These are phyloP conservation scores for Pythium brachiatum DNA, from an alignment of 352 stramenopile species.

Conservation along the genomic window DNA sequence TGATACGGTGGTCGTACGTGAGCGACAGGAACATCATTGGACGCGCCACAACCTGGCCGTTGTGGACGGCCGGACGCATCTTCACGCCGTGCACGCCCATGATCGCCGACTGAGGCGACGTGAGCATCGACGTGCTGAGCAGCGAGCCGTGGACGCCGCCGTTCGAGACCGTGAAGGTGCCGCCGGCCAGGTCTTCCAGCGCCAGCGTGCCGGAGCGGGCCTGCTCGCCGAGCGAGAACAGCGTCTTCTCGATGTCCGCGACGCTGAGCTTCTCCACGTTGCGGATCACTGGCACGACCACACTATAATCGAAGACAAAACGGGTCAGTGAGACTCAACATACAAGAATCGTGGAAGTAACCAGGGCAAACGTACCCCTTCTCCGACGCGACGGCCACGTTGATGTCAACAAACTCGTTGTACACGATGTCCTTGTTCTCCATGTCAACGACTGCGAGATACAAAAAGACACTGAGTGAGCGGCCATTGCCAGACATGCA, in stretches of 20 bases:
- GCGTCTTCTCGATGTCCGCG: slow-evolving; percentile 95
- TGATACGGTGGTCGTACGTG: slow-evolving; percentile 99
- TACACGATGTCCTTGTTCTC: slow-evolving; percentile 98
- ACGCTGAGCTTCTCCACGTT: slow-evolving; percentile 97
- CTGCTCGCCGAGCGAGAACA: slow-evolving; percentile 87
- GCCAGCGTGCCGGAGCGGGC: slow-evolving; percentile 63
- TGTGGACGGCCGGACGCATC: slow-evolving; percentile 91
- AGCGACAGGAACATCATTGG: slow-evolving; percentile 99
- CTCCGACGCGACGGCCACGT: slow-evolving; percentile 95
- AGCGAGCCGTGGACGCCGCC: slow-evolving; percentile 96
- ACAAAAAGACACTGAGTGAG: slow-evolving; percentile 10
- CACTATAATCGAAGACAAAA: slow-evolving; percentile 35
- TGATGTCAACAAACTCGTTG: slow-evolving; percentile 98
- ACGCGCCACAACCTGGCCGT: slow-evolving; percentile 93
- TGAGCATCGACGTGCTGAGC: slow-evolving; percentile 99
- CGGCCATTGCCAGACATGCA: neutral
- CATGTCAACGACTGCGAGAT: slow-evolving; percentile 92
- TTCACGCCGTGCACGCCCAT: slow-evolving; percentile 98
- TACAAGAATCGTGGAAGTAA: neutral
- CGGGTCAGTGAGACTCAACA: neutral
- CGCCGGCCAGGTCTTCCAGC: slow-evolving; percentile 94
- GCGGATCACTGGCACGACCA: slow-evolving; percentile 98
- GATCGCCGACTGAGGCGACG: slow-evolving; percentile 97
- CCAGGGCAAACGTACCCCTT: slow-evolving; percentile 52
- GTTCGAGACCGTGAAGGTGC: slow-evolving; percentile 99